Percentiles rank a stretch among this genome's conserved stretches.
phyloP scores from a whole-genome alignment of 2,329 filamentous ascomycete genomes.

The Diaporthe sp. region DNA sequence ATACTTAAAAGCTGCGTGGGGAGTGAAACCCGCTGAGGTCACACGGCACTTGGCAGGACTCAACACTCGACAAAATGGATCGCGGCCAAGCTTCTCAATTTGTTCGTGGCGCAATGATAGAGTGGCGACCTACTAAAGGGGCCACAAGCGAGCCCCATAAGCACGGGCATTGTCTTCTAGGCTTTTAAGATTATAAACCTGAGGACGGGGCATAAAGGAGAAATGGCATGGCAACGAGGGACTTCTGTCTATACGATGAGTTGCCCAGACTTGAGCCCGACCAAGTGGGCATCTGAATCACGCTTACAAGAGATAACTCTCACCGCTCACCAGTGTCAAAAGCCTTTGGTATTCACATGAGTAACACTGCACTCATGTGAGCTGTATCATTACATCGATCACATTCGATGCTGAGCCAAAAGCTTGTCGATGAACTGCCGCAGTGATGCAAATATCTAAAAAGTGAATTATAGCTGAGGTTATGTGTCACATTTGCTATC shows the following conservation, averaged over 20 bases:
- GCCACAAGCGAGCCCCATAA: not conserved
- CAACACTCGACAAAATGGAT: not conserved
- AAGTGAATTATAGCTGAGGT: too few species aligned
- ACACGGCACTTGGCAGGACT: not conserved
- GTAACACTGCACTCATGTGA: not conserved
- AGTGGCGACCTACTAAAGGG: not conserved
- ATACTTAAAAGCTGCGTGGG: not conserved
- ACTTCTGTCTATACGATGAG: not conserved
- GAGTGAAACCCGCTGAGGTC: conserved; percentile 16
- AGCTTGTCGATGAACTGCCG: not conserved
- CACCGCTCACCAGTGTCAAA: not conserved
- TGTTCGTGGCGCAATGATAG: not conserved
- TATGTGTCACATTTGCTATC: not conserved
- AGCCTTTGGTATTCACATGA: not conserved
- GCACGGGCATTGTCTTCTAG: not conserved
- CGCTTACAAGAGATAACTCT: not conserved
- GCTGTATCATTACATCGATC: not conserved
- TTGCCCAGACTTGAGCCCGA: not conserved
- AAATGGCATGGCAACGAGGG: not conserved
- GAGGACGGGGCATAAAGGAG: not conserved
- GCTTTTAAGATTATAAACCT: not conserved
- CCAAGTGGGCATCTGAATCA: not conserved
- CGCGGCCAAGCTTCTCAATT: conserved; percentile 1
- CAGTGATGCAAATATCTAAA: not conserved
- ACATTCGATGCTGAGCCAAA: not conserved